Conservation (phyloP, 768 basidiomycete species). For the Kwoniella botswanensis region DNA sequence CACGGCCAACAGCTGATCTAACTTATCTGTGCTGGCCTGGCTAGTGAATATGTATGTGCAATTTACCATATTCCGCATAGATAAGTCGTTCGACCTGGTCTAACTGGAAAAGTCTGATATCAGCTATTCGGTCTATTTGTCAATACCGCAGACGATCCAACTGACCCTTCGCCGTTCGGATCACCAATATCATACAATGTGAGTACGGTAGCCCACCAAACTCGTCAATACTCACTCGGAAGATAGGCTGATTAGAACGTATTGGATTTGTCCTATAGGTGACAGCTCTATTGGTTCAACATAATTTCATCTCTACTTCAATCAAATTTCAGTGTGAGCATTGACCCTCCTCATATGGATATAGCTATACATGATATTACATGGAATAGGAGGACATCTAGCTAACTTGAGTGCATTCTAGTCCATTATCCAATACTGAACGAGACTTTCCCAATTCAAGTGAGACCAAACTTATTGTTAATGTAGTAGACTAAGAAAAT, state of each 20-base stretch:
- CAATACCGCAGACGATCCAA: constrained; percentile 24
- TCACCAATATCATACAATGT: constrained; percentile 38
- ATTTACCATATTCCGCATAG: not conserved
- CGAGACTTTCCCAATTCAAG: constrained; percentile 35
- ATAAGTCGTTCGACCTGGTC: not conserved
- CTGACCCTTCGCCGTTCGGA: constrained; percentile 34
- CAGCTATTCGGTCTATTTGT: constrained; percentile 44
- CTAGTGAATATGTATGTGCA: constrained; percentile 29
- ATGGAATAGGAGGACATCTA: too few relatives aligned
- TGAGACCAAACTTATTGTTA: not conserved
- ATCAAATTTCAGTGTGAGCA: constrained; percentile 33
- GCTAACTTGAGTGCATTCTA: not conserved
- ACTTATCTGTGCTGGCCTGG: too few relatives aligned
- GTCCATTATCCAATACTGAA: constrained; percentile 33
- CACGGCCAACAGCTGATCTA: too few relatives aligned
- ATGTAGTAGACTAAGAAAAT: not conserved
- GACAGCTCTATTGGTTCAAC: constrained; percentile 27
- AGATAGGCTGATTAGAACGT: not conserved
- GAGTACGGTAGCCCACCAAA: not conserved
- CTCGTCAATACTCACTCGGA: too few relatives aligned
- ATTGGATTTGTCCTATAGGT: not conserved
- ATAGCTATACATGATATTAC: not conserved
- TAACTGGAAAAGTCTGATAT: not conserved
- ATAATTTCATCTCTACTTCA: constrained; percentile 19
- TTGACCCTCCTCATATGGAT: not conserved